phyloP scores from a whole-genome alignment of 1,284 basidiomycete species.

The Kwoniella shivajii region DNA sequence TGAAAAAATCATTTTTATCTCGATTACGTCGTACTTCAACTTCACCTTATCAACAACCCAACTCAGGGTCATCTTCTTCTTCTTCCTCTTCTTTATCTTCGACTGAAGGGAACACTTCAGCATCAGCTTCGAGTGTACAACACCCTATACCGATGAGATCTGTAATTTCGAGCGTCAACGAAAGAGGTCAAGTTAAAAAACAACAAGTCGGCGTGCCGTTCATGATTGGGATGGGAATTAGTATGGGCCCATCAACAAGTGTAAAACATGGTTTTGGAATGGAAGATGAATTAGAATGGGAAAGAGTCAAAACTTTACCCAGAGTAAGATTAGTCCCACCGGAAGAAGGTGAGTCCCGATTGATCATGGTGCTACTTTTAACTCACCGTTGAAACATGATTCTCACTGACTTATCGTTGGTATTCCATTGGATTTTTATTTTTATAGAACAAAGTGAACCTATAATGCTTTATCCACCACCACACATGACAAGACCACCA shows the following conservation, averaged over 20 bases:
- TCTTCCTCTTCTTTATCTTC: not conserved
- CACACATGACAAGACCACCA: conserved; percentile 15
- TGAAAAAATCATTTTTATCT: conserved; percentile 2
- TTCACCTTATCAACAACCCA: conserved; percentile 1
- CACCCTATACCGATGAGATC: not conserved
- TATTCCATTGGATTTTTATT: too few relatives aligned
- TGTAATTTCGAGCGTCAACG: too few relatives aligned
- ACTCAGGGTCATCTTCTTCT: conserved; percentile 1
- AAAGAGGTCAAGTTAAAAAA: conserved; percentile 6
- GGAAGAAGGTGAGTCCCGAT: conserved; percentile 28
- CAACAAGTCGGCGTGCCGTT: conserved; percentile 17
- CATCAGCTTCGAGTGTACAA: not conserved
- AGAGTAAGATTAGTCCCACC: conserved; percentile 29
- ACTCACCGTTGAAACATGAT: not conserved
- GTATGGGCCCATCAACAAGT: conserved; percentile 5
- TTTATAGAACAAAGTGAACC: conserved; percentile 30
- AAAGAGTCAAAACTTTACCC: conserved; percentile 26
- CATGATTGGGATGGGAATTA: conserved; percentile 15
- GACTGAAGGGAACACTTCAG: not conserved
- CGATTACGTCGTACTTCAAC: conserved; percentile 1
- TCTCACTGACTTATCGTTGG: too few relatives aligned
- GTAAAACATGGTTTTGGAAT: conserved; percentile 12
- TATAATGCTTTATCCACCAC: conserved; percentile 31
- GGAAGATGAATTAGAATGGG: conserved; percentile 27
- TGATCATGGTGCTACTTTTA: too few relatives aligned